Evolutionary conservation across 2,329 filamentous ascomycete species (phyloP), one percentile per base, ranked within the genome.

Genomic region (Aspergillus sp.): DNA sequence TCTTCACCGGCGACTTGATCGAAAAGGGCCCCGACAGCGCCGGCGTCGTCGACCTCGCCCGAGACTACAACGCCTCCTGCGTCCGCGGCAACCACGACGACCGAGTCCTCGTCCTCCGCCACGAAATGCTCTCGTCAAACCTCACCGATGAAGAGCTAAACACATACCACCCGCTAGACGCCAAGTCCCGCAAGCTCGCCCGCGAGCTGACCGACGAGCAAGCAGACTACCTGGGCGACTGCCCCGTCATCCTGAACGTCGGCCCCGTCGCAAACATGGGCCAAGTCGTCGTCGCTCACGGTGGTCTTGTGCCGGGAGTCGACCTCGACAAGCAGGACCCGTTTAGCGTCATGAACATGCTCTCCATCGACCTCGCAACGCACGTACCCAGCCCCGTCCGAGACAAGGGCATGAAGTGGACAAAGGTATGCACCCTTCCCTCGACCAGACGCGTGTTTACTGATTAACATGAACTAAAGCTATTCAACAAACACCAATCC

Each of bases 81-180:
- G 92, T 98, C 8, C 89, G 94, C 54, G 95, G 95, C 19, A 97
- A 97, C 77, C 91, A 97, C 78, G 95, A 99, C 74, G 93, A 98
- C 74, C 85, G 88, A 23, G 83, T 97, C 22, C 83, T 98, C n/a
- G 83, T 89, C 8, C 84, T 88, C 1, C 85, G 88, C 63, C 80
- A 82, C 30, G 76, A 82, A 48, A 80, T 74, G 70, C 74, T 66
- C 66, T 73, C 68, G 19, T 56, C 69, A 13, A 64, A 71, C 47
- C 64, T 52, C 65, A 13, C 62, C 68, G n/a, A 38, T 31, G 7
- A 63, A 62, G 17, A 49, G 47, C 4, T 63, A 66, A 45, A 66
- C 43, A 13, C 22, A 1, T 31, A 30, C 23, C 45, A 49, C 17
- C 31, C 30, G 2, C 55, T 64, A 7, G 48, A 56, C 3, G 60